These are phyloP conservation scores for Paspalum vaginatum DNA, from an alignment of 176 grass and related monocot genomes.

Conservation along the genomic window DNA sequence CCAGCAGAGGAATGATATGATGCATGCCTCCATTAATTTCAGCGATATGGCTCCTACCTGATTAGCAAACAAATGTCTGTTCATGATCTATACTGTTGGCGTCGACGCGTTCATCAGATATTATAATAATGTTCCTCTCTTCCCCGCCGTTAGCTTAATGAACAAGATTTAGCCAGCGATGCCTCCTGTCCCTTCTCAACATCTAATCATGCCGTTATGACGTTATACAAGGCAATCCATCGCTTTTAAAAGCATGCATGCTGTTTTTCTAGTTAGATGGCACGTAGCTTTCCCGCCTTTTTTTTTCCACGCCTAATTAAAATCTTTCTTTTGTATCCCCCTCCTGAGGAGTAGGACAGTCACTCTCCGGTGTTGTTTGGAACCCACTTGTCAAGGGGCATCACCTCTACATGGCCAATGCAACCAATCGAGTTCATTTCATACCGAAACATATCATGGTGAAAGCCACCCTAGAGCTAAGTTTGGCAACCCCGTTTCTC, in stretches of 20 bases:
- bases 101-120: background rate
- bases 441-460: constrained; percentile 2
- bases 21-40: background rate
- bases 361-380: constrained; percentile 30
- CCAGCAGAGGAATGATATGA: constrained; percentile 18
- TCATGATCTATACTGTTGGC: background rate
- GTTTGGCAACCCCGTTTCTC: no score
- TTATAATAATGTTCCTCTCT: background rate
- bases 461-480: no score
- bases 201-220: constrained; percentile 51
- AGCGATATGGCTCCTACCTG: background rate
- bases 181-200: constrained; percentile 17
- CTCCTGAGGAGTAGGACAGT: constrained; percentile 37
- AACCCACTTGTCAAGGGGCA: constrained; percentile 16
- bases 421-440: background rate
- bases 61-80: background rate
- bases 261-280: constrained; percentile 39
- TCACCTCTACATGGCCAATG: constrained; percentile 3
- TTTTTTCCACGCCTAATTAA: background rate
- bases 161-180: constrained; percentile 50
- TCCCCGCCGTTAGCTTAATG: constrained; percentile 32
- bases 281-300: constrained; percentile 47
- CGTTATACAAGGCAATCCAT: constrained; percentile 17
- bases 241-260: constrained; percentile 13
- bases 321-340: background rate